phyloP scores from a whole-genome alignment of 1,284 basidiomycete species.

The Cystobasidiaceae sp. region DNA sequence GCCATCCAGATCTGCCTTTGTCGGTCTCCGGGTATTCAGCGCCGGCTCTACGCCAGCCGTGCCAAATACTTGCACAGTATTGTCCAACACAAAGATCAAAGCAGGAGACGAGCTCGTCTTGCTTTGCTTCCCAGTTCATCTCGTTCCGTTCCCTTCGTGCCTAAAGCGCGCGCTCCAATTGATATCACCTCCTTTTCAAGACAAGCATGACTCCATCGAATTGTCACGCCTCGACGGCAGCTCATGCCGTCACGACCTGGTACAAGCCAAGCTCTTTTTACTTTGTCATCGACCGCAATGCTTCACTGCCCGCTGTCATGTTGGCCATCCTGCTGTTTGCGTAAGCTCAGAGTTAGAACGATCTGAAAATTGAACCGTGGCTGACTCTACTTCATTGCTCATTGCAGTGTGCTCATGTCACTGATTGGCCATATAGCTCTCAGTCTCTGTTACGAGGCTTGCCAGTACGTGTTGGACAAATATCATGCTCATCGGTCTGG shows the following conservation, averaged over 20 bases:
- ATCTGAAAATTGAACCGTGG: not conserved
- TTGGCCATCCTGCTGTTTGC: not conserved
- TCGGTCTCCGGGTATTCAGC: too few relatives aligned
- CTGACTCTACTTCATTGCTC: not conserved
- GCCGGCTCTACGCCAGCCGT: too few relatives aligned
- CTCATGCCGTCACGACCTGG: not conserved
- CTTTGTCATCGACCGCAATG: not conserved
- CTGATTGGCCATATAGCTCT: conserved; percentile 1
- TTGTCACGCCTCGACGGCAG: not conserved
- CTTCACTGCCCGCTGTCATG: not conserved
- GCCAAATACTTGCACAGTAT: too few relatives aligned
- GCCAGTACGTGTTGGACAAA: too few relatives aligned
- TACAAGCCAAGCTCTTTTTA: not conserved
- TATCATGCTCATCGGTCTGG: too few relatives aligned
- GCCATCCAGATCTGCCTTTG: too few relatives aligned
- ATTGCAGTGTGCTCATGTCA: not conserved
- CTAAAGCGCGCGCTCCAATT: not conserved
- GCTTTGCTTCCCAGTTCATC: too few relatives aligned
- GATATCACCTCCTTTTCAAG: not conserved
- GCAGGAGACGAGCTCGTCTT: too few relatives aligned
- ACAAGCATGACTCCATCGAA: not conserved
- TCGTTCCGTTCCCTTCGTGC: not conserved
- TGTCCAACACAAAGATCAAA: too few relatives aligned
- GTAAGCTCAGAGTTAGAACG: not conserved
- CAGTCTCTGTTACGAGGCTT: too few relatives aligned